Percentiles rank a stretch among this genome's conserved stretches.
Conservation (phyloP, 2,329 filamentous ascomycete species). For the Penicillium sp. region DNA sequence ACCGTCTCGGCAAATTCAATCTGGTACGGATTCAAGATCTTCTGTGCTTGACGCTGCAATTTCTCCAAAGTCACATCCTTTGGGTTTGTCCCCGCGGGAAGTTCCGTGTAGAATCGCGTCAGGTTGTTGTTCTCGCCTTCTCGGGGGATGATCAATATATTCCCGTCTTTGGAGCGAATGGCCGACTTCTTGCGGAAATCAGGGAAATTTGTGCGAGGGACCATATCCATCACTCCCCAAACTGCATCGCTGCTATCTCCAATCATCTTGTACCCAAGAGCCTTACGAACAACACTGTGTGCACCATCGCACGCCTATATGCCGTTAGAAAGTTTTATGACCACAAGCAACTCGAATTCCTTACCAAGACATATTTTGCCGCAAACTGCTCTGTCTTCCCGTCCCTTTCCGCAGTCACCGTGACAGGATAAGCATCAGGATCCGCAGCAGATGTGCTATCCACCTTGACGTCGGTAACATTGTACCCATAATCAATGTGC, state of each 20-base stretch:
- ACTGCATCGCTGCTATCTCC: slow-evolving; percentile 59
- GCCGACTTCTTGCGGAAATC: slow-evolving; percentile 54
- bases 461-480: slow-evolving; percentile 53
- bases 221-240: slow-evolving; percentile 59
- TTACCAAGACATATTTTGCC: slow-evolving; percentile 56
- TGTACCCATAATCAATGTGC: slow-evolving; percentile 57
- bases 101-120: slow-evolving; percentile 64
- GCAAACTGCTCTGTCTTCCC: slow-evolving; percentile 43
- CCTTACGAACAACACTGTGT: slow-evolving; percentile 42
- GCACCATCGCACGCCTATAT: slow-evolving; percentile 50
- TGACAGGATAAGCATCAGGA: slow-evolving; percentile 46
- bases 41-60: slow-evolving; percentile 54
- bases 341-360: slow-evolving; percentile 17
- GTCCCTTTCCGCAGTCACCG: slow-evolving; percentile 44
- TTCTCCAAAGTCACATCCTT: slow-evolving; percentile 55
- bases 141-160: slow-evolving; percentile 53
- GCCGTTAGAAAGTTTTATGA: not conserved
- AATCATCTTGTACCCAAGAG: slow-evolving; percentile 54
- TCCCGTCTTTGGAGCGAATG: slow-evolving; percentile 49
- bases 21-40: slow-evolving; percentile 56
- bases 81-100: slow-evolving; percentile 52
- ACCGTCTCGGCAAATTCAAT: slow-evolving; percentile 56
- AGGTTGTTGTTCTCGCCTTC: slow-evolving; percentile 56
- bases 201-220: slow-evolving; percentile 51
- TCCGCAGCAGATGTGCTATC: slow-evolving; percentile 44